These are phyloP conservation scores for Blastomyces parvus DNA, from an alignment of 2,329 filamentous ascomycete genomes.

Conservation along the genomic window DNA sequence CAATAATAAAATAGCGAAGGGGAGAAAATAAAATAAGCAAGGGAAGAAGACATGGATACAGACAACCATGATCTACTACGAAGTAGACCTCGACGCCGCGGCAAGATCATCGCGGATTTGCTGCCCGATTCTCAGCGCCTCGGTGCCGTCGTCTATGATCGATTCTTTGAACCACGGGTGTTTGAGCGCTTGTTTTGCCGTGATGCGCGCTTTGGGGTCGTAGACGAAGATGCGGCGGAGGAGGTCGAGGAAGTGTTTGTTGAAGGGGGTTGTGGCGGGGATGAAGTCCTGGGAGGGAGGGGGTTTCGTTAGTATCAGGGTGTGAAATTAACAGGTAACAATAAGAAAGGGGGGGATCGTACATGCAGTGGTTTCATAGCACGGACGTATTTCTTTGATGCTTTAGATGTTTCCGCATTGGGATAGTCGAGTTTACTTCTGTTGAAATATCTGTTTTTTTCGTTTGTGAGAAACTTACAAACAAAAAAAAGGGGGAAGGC, in stretches of 20 bases:
- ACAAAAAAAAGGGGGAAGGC: not conserved
- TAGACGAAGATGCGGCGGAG: constrained; percentile 56
- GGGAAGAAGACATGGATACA: no score
- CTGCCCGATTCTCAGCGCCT: constrained; percentile 50
- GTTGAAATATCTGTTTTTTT: constrained; percentile 43
- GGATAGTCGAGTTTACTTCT: constrained; percentile 53
- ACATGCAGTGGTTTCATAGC: constrained; percentile 57
- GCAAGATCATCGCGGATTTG: constrained; percentile 24
- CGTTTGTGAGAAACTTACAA: not conserved
- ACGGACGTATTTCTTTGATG: constrained; percentile 56
- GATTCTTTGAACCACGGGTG: constrained; percentile 59
- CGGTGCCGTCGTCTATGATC: constrained; percentile 56
- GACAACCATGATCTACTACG: constrained; percentile 24
- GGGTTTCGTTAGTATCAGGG: not conserved
- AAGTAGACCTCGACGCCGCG: constrained; percentile 8
- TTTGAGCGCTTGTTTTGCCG: constrained; percentile 54
- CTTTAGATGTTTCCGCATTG: constrained; percentile 52
- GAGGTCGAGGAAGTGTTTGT: constrained; percentile 54
- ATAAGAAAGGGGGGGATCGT: constrained; percentile 23
- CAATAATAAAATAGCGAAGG: no score
- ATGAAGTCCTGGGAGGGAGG: constrained; percentile 49
- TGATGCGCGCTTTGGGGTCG: constrained; percentile 55
- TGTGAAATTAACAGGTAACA: not conserved
- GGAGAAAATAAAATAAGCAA: not conserved
- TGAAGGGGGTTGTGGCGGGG: constrained; percentile 50